Evolutionary conservation across 139 green algal species (phyloP).

Genomic region (Pleodorina starrii): DNA sequence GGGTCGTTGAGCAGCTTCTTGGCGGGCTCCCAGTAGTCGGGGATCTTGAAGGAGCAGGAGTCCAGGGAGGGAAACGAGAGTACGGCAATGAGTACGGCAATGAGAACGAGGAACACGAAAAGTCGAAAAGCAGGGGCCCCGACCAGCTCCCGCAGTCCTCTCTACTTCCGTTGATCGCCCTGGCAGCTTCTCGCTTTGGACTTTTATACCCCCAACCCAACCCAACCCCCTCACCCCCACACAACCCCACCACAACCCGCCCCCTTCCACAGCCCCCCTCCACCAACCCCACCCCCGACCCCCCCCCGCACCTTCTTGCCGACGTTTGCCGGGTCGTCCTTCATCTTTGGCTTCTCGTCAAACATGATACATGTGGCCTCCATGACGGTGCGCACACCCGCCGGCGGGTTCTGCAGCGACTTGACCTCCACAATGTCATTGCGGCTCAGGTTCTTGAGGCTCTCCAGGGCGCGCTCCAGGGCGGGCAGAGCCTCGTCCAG

Average conservation of each 20-base stretch:
- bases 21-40: conserved; percentile 83
- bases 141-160: no score
- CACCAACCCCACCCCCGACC: not conserved
- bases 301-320: conserved; percentile 66
- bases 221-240: no score
- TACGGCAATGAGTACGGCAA: not conserved
- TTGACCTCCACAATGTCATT: conserved; percentile 90
- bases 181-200: no score
- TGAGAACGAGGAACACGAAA: no score
- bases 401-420: conserved; percentile 79
- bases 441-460: conserved; percentile 80
- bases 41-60: no score
- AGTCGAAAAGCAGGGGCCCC: no score
- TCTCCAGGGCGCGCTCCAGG: conserved; percentile 77
- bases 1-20: conserved; percentile 85
- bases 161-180: no score
- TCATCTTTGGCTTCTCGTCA: conserved; percentile 89
- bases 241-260: no score
- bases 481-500: conserved; percentile 79
- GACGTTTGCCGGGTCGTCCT: conserved; percentile 80
- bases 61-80: not conserved
- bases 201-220: no score
- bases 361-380: conserved; percentile 92
- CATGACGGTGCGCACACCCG: conserved; percentile 79
- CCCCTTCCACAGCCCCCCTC: not conserved